These are phyloP conservation scores for Pleurotus eryngii DNA, from an alignment of 768 basidiomycete species.

Conservation along the genomic window DNA sequence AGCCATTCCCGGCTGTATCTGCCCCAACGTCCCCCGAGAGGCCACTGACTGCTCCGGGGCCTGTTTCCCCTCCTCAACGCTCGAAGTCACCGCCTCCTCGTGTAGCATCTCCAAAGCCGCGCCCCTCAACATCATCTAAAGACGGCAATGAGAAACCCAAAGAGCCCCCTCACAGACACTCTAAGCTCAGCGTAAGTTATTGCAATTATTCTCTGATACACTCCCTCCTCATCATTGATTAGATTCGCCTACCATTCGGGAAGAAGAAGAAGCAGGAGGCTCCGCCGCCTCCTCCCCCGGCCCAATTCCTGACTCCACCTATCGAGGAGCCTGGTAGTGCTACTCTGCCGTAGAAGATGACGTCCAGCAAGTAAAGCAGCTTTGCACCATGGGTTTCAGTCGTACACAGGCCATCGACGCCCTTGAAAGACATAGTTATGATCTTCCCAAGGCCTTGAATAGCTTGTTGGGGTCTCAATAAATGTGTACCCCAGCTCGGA, in stretches of 20 bases:
- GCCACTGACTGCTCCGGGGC: constrained; percentile 22
- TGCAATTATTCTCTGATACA: neutral
- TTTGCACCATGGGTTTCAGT: constrained; percentile 90
- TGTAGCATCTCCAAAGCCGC: constrained; percentile 53
- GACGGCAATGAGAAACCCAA: constrained; percentile 56
- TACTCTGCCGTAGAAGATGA: constrained; percentile 65
- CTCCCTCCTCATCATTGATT: constrained; percentile 8
- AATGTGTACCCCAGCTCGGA: neutral
- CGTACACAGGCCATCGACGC: constrained; percentile 79
- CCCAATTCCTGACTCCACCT: constrained; percentile 38
- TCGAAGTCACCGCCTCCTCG: constrained; percentile 48
- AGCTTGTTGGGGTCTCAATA: constrained; percentile 8
- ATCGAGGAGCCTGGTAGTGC: constrained; percentile 39
- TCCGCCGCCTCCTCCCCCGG: constrained; percentile 39
- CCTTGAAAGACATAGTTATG: constrained; percentile 81
- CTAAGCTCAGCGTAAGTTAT: constrained; percentile 72
- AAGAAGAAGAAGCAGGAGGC: constrained; percentile 59
- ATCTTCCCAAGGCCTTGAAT: constrained; percentile 42
- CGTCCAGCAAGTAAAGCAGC: constrained; percentile 70
- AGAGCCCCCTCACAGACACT: constrained; percentile 55
- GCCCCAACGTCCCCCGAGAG: constrained; percentile 35
- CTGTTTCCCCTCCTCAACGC: constrained; percentile 40
- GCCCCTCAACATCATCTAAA: constrained; percentile 60
- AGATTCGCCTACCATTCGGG: constrained; percentile 80
- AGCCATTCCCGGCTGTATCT: constrained; percentile 27